Conservation (phyloP, 1,284 basidiomycete genomes). For the Cryptococcus sp. region DNA sequence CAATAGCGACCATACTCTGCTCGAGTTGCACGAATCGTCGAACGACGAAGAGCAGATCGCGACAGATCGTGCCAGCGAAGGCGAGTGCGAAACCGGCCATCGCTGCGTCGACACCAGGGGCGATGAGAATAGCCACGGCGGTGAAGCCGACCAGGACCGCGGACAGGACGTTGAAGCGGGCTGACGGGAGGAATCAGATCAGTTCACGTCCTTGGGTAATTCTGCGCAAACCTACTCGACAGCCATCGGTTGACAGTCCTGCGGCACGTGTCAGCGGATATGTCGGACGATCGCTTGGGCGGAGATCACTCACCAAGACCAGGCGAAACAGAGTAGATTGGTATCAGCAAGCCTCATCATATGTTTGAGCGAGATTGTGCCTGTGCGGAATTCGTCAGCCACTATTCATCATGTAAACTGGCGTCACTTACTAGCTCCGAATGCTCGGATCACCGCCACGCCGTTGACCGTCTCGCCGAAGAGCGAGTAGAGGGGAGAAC, state of each 20-base stretch:
- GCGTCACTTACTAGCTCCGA: conserved; percentile 58
- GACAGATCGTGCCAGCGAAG: conserved; percentile 73
- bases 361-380: conserved; percentile 76
- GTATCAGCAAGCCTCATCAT: conserved; percentile 85
- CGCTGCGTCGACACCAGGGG: conserved; percentile 71
- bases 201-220: neutral
- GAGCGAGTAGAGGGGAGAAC: conserved; percentile 87
- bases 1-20: conserved; percentile 90
- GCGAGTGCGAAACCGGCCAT: conserved; percentile 79
- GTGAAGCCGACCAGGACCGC: conserved; percentile 70
- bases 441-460: conserved; percentile 78
- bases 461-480: conserved; percentile 89
- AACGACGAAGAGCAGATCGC: conserved; percentile 64
- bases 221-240: conserved; percentile 25
- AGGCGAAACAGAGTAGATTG: conserved; percentile 74
- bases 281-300: neutral
- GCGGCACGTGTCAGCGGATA: neutral
- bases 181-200: neutral
- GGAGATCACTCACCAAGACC: conserved; percentile 74
- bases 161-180: conserved; percentile 78
- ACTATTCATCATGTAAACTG: neutral
- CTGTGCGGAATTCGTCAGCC: conserved; percentile 2
- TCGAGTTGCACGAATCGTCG: conserved; percentile 80
- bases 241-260: conserved; percentile 53
- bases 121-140: conserved; percentile 67